Percentiles rank a stretch among this genome's conserved stretches.
phyloP scores from a whole-genome alignment of 371 early-diverging fungal species.

The Apophysomyces ossiformis region DNA sequence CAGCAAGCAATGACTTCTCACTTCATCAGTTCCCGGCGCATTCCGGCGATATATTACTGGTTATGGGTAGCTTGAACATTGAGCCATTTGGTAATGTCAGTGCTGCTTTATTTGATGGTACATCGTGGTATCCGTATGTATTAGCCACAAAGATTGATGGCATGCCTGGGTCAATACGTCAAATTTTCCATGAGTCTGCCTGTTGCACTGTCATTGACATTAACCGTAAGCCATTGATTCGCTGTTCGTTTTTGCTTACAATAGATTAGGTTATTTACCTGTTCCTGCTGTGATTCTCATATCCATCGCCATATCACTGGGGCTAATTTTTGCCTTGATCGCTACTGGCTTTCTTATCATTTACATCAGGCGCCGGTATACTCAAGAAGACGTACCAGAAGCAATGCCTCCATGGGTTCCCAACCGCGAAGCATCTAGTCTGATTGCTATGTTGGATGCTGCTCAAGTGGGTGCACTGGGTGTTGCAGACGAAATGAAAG shows the following conservation, averaged over 20 bases:
- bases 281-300: slow-evolving; percentile 73
- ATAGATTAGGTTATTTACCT: slow-evolving; percentile 45
- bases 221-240: slow-evolving; percentile 28
- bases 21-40: slow-evolving; percentile 29
- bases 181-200: slow-evolving; percentile 30
- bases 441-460: slow-evolving; percentile 35
- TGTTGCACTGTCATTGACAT: slow-evolving; percentile 30
- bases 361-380: slow-evolving; percentile 30
- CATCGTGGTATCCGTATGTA: slow-evolving; percentile 67
- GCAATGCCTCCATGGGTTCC: slow-evolving; percentile 38
- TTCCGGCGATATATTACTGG: slow-evolving; percentile 46
- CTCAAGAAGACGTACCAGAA: slow-evolving; percentile 30
- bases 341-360: slow-evolving; percentile 40
- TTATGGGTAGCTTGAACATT: slow-evolving; percentile 56
- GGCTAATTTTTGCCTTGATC: slow-evolving; percentile 67
- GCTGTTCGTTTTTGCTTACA: not conserved
- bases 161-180: slow-evolving; percentile 28
- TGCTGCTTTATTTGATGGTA: slow-evolving; percentile 67
- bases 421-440: slow-evolving; percentile 22
- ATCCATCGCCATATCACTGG: slow-evolving; percentile 74
- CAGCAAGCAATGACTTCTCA: slow-evolving; percentile 9
- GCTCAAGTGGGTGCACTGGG: slow-evolving; percentile 33
- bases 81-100: slow-evolving; percentile 50
- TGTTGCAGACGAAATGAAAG: slow-evolving; percentile 16
- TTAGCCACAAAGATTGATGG: slow-evolving; percentile 46